Evolutionary conservation across 2,329 filamentous ascomycete species (phyloP), one percentile per base, ranked within the genome.

Genomic region (Neodidymelliopsis sp.): DNA sequence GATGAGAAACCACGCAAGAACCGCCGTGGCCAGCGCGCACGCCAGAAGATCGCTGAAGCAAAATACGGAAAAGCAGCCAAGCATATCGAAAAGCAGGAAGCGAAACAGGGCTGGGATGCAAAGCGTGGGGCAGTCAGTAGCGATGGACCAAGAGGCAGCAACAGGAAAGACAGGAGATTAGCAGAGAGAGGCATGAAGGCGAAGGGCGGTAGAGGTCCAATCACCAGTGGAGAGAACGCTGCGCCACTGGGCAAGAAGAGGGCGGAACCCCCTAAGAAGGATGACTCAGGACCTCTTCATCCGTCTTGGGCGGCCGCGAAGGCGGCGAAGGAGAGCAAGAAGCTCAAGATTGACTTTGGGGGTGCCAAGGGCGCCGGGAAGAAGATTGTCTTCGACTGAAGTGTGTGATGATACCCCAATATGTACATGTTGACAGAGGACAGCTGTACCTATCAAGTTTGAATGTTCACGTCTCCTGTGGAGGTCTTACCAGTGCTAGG

Each of bases 1-100:
- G 76, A 79, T 13, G 61, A 70, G 2, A 82, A 81, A 5, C 73
- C 79, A 0, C 84, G 84, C 60, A 92, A 91, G 73, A 92, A 93
- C 63, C 81, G 88, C 16, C 80, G 84, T 35, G 90, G 90, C 3
- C 90, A 95, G 73, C 82, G 85, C 31, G 88, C 87, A n/a, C 83
- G 90, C 7, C 88, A 89, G 66, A 83, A 85, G 18, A 88, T 94
- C 49, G 89, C 85, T 78, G 89, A 93, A 75, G 87, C 90, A 75
- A 93, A 92, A 67, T 93, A 81, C 69, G 89, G 89, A 38, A 78
- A 80, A 11, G 80, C 82, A 54, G 90, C 90, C 1, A 88, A 86
- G 59, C 89, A 91, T 63, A 37, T 86, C 3, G 70, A 85, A 31
- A 77, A 79, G 9, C 66, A 66, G 25, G 73, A 66, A 7, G 57